Evolutionary conservation across 352 stramenopile species (phyloP), one percentile per base, ranked within the genome.

Genomic region (Globisporangium abappressorium): DNA sequence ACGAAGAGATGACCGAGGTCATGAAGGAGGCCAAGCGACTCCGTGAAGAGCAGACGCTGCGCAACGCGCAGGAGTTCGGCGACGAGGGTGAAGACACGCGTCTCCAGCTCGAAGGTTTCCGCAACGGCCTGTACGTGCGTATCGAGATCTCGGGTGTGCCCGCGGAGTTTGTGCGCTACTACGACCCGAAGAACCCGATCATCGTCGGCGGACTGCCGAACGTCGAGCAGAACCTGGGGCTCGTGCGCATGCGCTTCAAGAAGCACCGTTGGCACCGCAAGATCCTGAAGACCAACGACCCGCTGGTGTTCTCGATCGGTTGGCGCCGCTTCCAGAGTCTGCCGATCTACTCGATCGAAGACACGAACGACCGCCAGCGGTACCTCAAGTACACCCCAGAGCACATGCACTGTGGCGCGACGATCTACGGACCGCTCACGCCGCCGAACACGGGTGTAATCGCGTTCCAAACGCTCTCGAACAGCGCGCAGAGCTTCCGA

Each of bases 351-450:
- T 98, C 95, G 38, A 99, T 98, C 15, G 97, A 99, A 78, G 98
- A 99, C 77, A 87, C 94, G 65, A 99, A 99, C 75, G 96, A 98
- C 53, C 90, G 97, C 2, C 92, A 98, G 73, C 85, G 94, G 51
- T 97, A 95, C 72, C 83, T 99, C 62, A 99, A 99, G 82, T 99
- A 95, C 80, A 99, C 98, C n/a, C 98, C 98, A 0, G 97, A 99
- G 78, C 97, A 99, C 86, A 99, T 99, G 98, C 98, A 99, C 83
- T 99, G 98, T 66, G 90, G 97, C 63, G 95, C 94, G 33, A 99
- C 95, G 9, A 99, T 99, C 70, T 99, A 98, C 65, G 98, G 95
- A 0, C 97, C 97, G 0, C 87, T 98, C 69, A 92, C 91, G 11
- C 94, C 97, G 54, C 97, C 97, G 1, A 99, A 99, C 83, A 99